A percentile compares a stretch with the other conserved stretches of the same genome.
Conservation (phyloP, 1,284 basidiomycete species). For the Pholiota adiposa region DNA sequence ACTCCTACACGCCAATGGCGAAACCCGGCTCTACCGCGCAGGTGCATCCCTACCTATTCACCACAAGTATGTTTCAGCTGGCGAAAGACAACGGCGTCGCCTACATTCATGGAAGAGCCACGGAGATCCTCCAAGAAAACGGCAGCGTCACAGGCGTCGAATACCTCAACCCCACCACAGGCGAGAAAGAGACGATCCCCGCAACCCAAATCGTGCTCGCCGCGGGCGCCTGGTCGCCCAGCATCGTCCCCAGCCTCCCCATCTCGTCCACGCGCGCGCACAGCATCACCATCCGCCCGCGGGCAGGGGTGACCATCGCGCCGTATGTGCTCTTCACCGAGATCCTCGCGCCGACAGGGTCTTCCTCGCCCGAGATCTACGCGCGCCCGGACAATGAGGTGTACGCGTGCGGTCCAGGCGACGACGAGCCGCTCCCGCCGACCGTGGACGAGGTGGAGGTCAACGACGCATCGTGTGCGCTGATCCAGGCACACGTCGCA, state of each 20-base stretch:
- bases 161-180: constrained; percentile 44
- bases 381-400: constrained; percentile 70
- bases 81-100: constrained; percentile 59
- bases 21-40: constrained; percentile 69
- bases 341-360: constrained; percentile 35
- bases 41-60: constrained; percentile 83
- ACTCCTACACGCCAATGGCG: constrained; percentile 67
- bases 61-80: constrained; percentile 74
- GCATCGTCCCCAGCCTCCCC: constrained; percentile 54
- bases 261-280: constrained; percentile 67
- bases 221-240: constrained; percentile 88
- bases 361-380: constrained; percentile 67
- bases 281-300: constrained; percentile 63
- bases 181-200: constrained; percentile 40
- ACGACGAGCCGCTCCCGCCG: constrained; percentile 58
- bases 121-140: constrained; percentile 40
- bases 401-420: constrained; percentile 72
- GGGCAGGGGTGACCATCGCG: constrained; percentile 46
- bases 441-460: constrained; percentile 66
- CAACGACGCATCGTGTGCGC: constrained; percentile 56
- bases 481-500: constrained; percentile 53
- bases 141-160: constrained; percentile 58
- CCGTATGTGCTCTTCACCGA: constrained; percentile 74
- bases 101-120: constrained; percentile 48
- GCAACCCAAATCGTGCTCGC: constrained; percentile 76